Percentiles rank a stretch among this genome's conserved stretches.
phyloP scores from a whole-genome alignment of 2,329 filamentous ascomycete species.

The Hypoxylon sp. region DNA sequence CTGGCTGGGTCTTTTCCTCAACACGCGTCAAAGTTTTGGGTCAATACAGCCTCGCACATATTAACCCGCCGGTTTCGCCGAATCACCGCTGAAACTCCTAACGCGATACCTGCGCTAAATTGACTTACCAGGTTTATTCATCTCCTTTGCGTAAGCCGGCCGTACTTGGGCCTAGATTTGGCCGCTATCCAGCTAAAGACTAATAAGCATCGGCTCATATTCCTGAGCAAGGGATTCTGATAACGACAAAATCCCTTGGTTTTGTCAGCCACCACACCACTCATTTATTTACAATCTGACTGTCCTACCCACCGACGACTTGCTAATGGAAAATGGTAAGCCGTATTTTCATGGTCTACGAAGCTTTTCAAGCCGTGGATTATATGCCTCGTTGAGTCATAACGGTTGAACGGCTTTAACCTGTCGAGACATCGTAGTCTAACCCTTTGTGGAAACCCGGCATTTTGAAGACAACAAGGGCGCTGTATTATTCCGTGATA shows the following conservation, averaged over 20 bases:
- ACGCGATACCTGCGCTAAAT: constrained; percentile 39
- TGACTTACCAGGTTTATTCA: constrained; percentile 41
- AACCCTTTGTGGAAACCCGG: constrained; percentile 39
- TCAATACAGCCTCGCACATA: constrained; percentile 47
- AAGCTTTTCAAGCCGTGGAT: constrained; percentile 29
- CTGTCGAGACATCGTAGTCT: constrained; percentile 22
- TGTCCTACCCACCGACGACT: constrained; percentile 39
- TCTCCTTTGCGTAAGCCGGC: constrained; percentile 45
- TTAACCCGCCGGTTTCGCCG: constrained; percentile 47
- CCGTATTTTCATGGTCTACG: constrained; percentile 21
- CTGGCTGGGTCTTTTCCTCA: constrained; percentile 35
- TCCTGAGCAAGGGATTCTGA: constrained; percentile 44
- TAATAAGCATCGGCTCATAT: constrained; percentile 45
- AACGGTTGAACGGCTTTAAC: constrained; percentile 20
- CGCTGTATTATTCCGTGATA: constrained; percentile 39
- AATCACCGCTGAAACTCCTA: constrained; percentile 41
- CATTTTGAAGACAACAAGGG: constrained; percentile 33
- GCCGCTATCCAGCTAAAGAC: constrained; percentile 31
- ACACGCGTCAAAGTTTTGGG: constrained; percentile 35
- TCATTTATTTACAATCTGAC: constrained; percentile 35
- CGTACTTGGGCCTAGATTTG: constrained; percentile 36
- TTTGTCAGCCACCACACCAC: constrained; percentile 41
- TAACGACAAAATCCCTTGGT: constrained; percentile 35
- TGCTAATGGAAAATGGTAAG: constrained; percentile 36
- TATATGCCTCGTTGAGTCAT: constrained; percentile 26